phyloP scores from a whole-genome alignment of 2,329 filamentous ascomycete species.

The Aspergillus sp. region DNA sequence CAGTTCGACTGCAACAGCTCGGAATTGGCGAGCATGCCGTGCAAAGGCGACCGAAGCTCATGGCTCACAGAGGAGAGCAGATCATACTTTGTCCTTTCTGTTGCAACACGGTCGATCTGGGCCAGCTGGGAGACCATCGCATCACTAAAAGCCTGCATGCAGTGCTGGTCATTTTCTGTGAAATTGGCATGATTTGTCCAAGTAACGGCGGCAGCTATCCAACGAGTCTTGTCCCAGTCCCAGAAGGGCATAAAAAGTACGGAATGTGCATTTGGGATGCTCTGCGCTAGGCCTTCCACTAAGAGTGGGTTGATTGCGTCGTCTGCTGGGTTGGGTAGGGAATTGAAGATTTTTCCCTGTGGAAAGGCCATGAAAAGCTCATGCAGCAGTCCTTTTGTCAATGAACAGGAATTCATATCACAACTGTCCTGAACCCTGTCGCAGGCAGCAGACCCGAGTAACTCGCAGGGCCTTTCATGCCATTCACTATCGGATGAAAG shows the following conservation, averaged over 20 bases:
- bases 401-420: neutral
- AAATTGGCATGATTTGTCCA: constrained; percentile 29
- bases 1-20: constrained; percentile 51
- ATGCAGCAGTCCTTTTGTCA: constrained; percentile 18
- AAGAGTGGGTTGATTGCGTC: constrained; percentile 3
- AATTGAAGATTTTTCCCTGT: constrained; percentile 17
- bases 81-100: constrained; percentile 51
- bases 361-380: constrained; percentile 19
- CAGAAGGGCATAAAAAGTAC: constrained; percentile 34
- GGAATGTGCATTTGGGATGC: constrained; percentile 25
- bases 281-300: constrained; percentile 11
- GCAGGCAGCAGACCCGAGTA: constrained; percentile 11
- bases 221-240: constrained; percentile 34
- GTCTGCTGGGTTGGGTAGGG: constrained; percentile 2
- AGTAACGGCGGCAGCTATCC: constrained; percentile 31
- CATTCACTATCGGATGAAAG: constrained; percentile 12
- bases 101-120: constrained; percentile 31
- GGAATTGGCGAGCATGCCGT: constrained; percentile 50
- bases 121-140: constrained; percentile 36
- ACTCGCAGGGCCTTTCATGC: constrained; percentile 17
- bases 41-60: constrained; percentile 51
- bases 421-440: neutral
- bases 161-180: constrained; percentile 30
- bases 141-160: constrained; percentile 36
- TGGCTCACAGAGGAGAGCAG: constrained; percentile 55